phyloP scores from a whole-genome alignment of 164 flowering plant species.

The Piper betle region DNA sequence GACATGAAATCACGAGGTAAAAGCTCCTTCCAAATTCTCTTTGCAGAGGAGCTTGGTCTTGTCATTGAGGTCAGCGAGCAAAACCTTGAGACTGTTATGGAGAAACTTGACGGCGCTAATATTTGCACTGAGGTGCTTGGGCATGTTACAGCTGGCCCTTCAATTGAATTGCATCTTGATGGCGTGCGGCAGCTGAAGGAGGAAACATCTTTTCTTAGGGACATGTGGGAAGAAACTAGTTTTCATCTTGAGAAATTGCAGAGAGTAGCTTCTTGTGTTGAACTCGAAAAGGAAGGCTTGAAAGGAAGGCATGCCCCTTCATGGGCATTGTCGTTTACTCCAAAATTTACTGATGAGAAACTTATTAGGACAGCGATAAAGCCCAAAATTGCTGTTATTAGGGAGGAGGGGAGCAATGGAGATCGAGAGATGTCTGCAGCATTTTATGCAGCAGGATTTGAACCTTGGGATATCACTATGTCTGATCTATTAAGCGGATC shows the following conservation, averaged over 20 bases:
- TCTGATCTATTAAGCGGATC: conserved; percentile 12
- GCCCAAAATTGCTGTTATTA: conserved; percentile 73
- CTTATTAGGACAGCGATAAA: conserved; percentile 33
- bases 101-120: conserved; percentile 24
- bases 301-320: conserved; percentile 58
- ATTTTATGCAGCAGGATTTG: conserved; percentile 74
- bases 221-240: conserved; percentile 96
- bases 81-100: conserved; percentile 32
- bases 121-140: conserved; percentile 60
- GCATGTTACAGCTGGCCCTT: conserved; percentile 31
- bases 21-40: conserved; percentile 46
- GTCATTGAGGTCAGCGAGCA: conserved; percentile 60
- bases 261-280: conserved; percentile 72
- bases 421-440: conserved; percentile 85
- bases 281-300: conserved; percentile 56
- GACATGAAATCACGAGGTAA: conserved; percentile 41
- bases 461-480: conserved; percentile 25
- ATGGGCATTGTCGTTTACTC: conserved; percentile 69
- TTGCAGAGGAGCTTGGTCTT: conserved; percentile 92
- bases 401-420: conserved; percentile 28
- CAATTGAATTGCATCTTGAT: conserved; percentile 43
- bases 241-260: conserved; percentile 68
- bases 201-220: conserved; percentile 52
- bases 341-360: conserved; percentile 52
- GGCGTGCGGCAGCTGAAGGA: conserved; percentile 45